phyloP scores from a whole-genome alignment of 306 rosid genomes.

The Lathyrus sativus region DNA sequence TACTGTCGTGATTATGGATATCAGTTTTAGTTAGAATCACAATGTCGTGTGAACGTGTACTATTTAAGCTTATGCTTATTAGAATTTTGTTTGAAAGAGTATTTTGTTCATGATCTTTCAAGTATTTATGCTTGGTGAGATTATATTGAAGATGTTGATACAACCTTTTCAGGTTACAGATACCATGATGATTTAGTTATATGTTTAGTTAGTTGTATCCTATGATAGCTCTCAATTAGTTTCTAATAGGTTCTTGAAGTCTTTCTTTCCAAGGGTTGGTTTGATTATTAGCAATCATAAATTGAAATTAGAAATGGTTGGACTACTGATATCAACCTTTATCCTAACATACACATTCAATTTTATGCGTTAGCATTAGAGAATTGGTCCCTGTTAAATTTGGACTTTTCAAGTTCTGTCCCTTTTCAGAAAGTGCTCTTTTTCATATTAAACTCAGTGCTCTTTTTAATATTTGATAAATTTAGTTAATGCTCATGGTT shows the following conservation, averaged over 20 bases:
- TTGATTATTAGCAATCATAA: constrained; percentile 10
- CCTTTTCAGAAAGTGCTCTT: too few species aligned
- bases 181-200: constrained; percentile 40
- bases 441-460: too few species aligned
- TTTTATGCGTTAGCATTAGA: constrained; percentile 1
- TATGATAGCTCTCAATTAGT: constrained; percentile 22
- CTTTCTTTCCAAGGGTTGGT: constrained; percentile 12
- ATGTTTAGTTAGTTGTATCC: constrained; percentile 33
- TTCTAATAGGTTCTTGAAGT: constrained; percentile 27
- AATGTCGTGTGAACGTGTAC: constrained; percentile 45
- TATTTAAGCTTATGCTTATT: constrained; percentile 44
- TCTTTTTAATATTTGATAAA: too few species aligned
- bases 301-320: constrained; percentile 25
- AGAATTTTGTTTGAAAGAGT: constrained; percentile 42
- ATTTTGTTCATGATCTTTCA: constrained; percentile 39
- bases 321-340: neutral
- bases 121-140: constrained; percentile 39
- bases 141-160: constrained; percentile 39
- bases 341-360: neutral
- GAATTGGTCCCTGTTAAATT: neutral
- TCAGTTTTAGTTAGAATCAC: constrained; percentile 42
- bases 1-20: constrained; percentile 42
- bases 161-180: constrained; percentile 37
- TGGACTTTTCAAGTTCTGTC: too few species aligned
- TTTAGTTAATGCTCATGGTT: too few species aligned